These are phyloP conservation scores for Penicillium alfredii DNA, from an alignment of 495 filamentous ascomycete species.

Conservation along the genomic window DNA sequence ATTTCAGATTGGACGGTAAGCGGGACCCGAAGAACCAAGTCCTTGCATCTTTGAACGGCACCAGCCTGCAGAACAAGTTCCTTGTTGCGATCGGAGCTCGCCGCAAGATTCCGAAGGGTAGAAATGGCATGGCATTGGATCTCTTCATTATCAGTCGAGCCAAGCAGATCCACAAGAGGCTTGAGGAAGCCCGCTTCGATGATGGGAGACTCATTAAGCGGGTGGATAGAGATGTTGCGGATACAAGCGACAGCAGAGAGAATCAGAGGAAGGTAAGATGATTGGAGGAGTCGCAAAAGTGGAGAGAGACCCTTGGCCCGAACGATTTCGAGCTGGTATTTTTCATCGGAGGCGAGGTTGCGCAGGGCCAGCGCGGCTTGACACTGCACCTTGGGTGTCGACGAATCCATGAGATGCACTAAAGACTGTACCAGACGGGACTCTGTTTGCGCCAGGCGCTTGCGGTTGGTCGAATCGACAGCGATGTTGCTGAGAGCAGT, in stretches of 20 bases:
- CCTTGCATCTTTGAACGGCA: slow-evolving; percentile 97
- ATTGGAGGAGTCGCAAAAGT: slow-evolving; percentile 83
- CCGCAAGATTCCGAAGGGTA: slow-evolving; percentile 89
- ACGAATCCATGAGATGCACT: slow-evolving; percentile 94
- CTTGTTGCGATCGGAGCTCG: slow-evolving; percentile 96
- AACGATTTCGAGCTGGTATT: slow-evolving; percentile 97
- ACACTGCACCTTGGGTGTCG: slow-evolving; percentile 95
- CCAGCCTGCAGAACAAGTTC: slow-evolving; percentile 92
- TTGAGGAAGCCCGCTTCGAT: slow-evolving; percentile 95
- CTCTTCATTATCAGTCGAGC: slow-evolving; percentile 95
- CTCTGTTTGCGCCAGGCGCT: slow-evolving; percentile 83
- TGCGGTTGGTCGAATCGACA: slow-evolving; percentile 84
- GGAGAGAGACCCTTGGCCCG: slow-evolving; percentile 76
- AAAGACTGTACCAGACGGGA: slow-evolving; percentile 84
- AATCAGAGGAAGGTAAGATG: slow-evolving; percentile 90
- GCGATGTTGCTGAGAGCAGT: slow-evolving; percentile 98
- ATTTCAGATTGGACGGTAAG: slow-evolving; percentile 96
- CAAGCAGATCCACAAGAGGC: slow-evolving; percentile 87
- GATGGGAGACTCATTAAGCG: slow-evolving; percentile 98
- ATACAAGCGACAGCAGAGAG: slow-evolving; percentile 97
- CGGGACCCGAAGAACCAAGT: slow-evolving; percentile 87
- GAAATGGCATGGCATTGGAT: slow-evolving; percentile 99
- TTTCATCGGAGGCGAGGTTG: slow-evolving; percentile 95
- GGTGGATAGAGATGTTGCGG: slow-evolving; percentile 97
- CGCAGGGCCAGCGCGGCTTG: slow-evolving; percentile 91